Evolutionary conservation across 2,329 filamentous ascomycete species (phyloP).

Genomic region (Alternaria alternata): DNA sequence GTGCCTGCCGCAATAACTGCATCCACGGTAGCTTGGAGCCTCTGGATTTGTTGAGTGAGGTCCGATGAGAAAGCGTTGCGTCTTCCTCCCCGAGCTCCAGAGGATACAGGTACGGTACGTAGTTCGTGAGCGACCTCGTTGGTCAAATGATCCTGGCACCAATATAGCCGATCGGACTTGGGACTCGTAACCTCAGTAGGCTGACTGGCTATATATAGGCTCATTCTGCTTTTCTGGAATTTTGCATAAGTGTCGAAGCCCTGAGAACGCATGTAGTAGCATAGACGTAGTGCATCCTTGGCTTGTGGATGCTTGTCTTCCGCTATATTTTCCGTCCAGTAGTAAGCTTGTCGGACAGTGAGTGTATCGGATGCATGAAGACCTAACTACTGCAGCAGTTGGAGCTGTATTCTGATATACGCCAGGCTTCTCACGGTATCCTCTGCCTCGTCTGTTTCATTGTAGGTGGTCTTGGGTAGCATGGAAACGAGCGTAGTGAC

Average conservation of each 20-base stretch:
- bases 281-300: conserved; percentile 33
- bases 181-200: background rate
- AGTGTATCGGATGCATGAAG: conserved; percentile 22
- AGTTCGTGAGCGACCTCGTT: background rate
- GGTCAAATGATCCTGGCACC: conserved; percentile 26
- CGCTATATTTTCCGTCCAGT: conserved; percentile 25
- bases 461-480: conserved; percentile 26
- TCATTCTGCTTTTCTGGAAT: conserved; percentile 18
- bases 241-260: conserved; percentile 32
- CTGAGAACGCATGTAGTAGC: conserved; percentile 44
- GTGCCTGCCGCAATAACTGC: background rate
- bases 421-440: conserved; percentile 18
- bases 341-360: conserved; percentile 15
- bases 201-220: conserved; percentile 24
- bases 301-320: conserved; percentile 11
- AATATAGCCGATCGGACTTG: conserved; percentile 24
- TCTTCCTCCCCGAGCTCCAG: background rate
- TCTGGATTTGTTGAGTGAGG: background rate
- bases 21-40: background rate
- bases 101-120: background rate
- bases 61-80: conserved; percentile 1
- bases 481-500: conserved; percentile 17
- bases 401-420: conserved; percentile 29
- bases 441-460: conserved; percentile 22
- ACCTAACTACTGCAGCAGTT: conserved; percentile 22